These are phyloP conservation scores for Ziziphus jujuba DNA, from an alignment of 306 rosid genomes.

Conservation along the genomic window DNA sequence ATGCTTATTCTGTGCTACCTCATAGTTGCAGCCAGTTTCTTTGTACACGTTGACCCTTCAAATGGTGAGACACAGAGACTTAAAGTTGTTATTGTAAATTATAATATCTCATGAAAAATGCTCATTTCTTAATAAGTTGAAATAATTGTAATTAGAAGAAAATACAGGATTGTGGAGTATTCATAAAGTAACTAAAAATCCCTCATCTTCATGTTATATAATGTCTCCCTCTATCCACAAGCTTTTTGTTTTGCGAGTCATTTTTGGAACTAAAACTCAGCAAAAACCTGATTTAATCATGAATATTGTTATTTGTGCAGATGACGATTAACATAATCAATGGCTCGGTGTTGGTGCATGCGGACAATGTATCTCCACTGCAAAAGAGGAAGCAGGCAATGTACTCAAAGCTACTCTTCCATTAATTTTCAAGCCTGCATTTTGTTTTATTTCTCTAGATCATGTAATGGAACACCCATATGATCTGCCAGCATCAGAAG, in stretches of 20 bases:
- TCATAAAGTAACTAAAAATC: too few species aligned
- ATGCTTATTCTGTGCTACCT: slow-evolving; percentile 94
- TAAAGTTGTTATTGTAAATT: neutral
- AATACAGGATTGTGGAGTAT: too few species aligned
- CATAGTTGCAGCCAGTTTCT: slow-evolving; percentile 92
- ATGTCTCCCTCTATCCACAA: too few species aligned
- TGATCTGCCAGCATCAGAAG: slow-evolving; percentile 10
- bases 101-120: neutral
- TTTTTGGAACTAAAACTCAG: too few species aligned
- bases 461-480: slow-evolving; percentile 14
- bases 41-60: slow-evolving; percentile 79
- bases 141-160: neutral
- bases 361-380: neutral
- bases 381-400: neutral
- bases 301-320: slow-evolving; percentile 9
- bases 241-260: too few species aligned
- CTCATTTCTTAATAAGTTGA: neutral
- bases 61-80: slow-evolving; percentile 51
- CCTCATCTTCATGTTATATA: too few species aligned
- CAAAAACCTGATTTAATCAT: too few species aligned
- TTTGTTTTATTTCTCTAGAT: neutral
- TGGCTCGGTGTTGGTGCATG: neutral
- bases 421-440: neutral
- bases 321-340: slow-evolving; percentile 9
- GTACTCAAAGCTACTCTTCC: neutral